Base-by-base conservation (phyloP, 345 rosid genomes). In the Eucalyptus viminalis region DNA sequence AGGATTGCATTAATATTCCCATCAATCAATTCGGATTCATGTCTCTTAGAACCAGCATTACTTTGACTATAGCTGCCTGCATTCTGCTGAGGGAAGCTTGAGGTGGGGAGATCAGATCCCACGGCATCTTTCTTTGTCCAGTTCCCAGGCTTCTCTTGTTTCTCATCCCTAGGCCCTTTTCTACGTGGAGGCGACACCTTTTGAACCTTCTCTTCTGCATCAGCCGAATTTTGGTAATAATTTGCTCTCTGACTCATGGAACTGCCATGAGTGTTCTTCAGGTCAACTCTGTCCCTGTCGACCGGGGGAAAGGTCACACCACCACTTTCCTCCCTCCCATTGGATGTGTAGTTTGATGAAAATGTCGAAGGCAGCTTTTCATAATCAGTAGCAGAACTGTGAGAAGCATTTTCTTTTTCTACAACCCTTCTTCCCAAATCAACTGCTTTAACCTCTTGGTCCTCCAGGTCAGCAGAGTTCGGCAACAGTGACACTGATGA, bases 161-260 rank as follows among this genome's bases (percentile, higher is more conserved):
- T 97, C 91, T 97, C 99, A 80, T 97, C 98, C 91, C 95, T 93
- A 7, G 90, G 85, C 88, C 88, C 97, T 97, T 96, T 97, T 89
- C 97, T 94, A 65, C 93, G 95, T 86, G 99, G 95, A 6, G 98
- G 99, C 29, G 99, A 97, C 65, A 93, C 96, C 93, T 95, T 95
- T 89, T 91, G 96, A 89, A 94, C 95, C 93, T 94, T 97, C 90
- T 97, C 99, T 94, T 95, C 98, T 53, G 92, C 88, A 87, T 95
- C 98, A 69, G 87, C 91, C 22, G 93, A 89, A 76, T 89, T 94
- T 88, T 95, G 98, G 90, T 95, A 87, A 91, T 91, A 90, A 43
- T 88, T 88, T 86, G 72, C 81, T 87, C 93, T 96, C 89, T 94
- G 96, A 93, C 93, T 93, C 22, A 94, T 87, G 67, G 95, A 90